Evolutionary conservation across 805 yeast genomes (phyloP), one percentile per base, ranked within the genome.

Genomic region (Yarrowia sp.): DNA sequence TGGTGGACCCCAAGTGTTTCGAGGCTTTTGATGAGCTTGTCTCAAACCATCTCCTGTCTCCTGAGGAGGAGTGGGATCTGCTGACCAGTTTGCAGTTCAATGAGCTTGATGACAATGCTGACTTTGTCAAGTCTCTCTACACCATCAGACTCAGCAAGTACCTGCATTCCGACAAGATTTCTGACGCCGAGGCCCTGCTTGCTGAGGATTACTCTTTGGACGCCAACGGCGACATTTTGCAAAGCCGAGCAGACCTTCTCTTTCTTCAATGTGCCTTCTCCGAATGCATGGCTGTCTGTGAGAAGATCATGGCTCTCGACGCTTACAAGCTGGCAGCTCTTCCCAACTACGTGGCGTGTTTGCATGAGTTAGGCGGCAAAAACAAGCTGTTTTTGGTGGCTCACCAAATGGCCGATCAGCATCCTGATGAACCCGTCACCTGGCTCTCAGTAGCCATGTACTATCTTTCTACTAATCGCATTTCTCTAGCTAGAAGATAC

Each of bases 381-480:
- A 91, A 91, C 75, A 89, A 87, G 76, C 78, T 95, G 32, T 95
- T 90, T 71, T 76, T 89, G 22, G 76, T 88, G 38, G 88, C 98
- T 0, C 97, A 95, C 72, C 89, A 88, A 70, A 77, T 95, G 65
- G 96, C 97, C 0, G 96, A 90, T 67, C 81, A 82, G 66, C 89
- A 89, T 67, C 96, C 98, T 0, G 85, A 85, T 49, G 84, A 85
- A 69, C 86, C 96, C 16, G 83, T 89, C 35, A 87, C 98, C 0
- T 95, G 97, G 97, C 81, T 91, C 66, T 90, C 97, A 0, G 91
- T 95, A 17, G 99, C 96, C 3, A 85, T 90, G 1, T 93, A 95
- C 76, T 95, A 95, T 73, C 78, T 93, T 68, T 80, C 92, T 4
- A 85, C 88, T 5, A 82, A 82, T 66, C 88, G 88, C 72, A 80